Evolutionary conservation across 208 protist species (phyloP).

Genomic region (Leishmania major): DNA sequence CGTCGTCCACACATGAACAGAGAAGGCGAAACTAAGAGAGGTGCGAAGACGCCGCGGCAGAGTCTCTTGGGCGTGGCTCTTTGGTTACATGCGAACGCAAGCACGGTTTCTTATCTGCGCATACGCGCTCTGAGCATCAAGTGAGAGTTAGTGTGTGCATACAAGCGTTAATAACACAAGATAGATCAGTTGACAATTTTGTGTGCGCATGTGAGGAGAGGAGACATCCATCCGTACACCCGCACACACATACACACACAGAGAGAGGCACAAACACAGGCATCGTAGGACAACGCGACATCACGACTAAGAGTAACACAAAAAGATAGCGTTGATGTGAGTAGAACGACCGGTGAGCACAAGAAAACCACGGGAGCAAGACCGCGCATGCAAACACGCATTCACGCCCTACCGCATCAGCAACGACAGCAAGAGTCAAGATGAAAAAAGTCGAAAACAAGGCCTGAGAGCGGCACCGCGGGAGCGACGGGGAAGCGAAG

Average conservation of each 20-base stretch:
- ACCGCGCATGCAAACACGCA: neutral
- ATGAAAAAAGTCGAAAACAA: neutral
- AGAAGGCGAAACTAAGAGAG: neutral
- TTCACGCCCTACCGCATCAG: neutral
- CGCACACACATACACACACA: neutral
- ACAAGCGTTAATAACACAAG: neutral
- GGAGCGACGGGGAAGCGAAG: neutral
- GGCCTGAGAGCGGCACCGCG: too few relatives aligned
- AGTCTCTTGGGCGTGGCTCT: neutral
- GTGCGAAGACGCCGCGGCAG: neutral
- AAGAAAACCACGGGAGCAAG: neutral
- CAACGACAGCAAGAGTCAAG: neutral
- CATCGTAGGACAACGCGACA: neutral
- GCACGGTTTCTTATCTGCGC: neutral
- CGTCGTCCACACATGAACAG: neutral
- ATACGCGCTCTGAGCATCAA: neutral
- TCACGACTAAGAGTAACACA: neutral
- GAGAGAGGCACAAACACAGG: neutral
- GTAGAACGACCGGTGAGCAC: neutral
- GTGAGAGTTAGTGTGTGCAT: neutral
- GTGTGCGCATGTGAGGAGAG: neutral
- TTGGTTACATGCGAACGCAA: neutral
- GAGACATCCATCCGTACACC: neutral
- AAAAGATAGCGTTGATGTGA: neutral
- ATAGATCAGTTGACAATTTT: neutral